Percentiles rank a stretch among this genome's conserved stretches.
Evolutionary conservation across 495 filamentous ascomycete species (phyloP).

Genomic region (Neurospora sp.): DNA sequence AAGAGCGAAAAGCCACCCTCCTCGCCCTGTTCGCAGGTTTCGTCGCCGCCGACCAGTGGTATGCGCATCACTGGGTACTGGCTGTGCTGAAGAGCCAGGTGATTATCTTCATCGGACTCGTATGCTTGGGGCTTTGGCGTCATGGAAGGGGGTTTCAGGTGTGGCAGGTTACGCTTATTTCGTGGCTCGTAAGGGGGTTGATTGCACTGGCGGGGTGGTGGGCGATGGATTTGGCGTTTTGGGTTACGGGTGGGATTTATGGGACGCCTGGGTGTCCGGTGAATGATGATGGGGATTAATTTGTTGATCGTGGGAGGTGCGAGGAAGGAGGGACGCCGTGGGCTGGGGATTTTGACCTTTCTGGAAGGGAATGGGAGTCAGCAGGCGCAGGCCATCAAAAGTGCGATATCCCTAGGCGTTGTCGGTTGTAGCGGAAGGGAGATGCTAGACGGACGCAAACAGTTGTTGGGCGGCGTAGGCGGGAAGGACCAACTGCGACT

Average conservation of each 20-base stretch:
- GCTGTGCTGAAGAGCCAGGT: not conserved
- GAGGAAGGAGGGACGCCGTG: not conserved
- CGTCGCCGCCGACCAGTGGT: not conserved
- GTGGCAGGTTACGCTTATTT: not conserved
- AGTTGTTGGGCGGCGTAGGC: not conserved
- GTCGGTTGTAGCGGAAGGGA: not conserved
- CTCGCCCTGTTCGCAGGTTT: not conserved
- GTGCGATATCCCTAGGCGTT: not conserved
- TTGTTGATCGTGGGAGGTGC: not conserved
- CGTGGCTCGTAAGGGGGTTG: not conserved
- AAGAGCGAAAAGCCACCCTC: not conserved
- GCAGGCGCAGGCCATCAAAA: not conserved
- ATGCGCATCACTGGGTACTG: not conserved
- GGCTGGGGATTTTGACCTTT: not conserved
- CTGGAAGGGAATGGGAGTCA: not conserved
- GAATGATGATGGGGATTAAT: not conserved
- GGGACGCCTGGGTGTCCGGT: not conserved
- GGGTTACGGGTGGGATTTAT: not conserved
- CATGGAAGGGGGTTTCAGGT: not conserved
- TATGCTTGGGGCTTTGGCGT: not conserved
- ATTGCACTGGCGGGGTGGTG: not conserved
- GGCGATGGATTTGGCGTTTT: not conserved
- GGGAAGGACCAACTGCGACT: not conserved
- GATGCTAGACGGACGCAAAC: not conserved
- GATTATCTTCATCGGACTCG: not conserved